Base-by-base conservation (phyloP, 345 rosid genomes). In the Barbarea vulgaris region DNA sequence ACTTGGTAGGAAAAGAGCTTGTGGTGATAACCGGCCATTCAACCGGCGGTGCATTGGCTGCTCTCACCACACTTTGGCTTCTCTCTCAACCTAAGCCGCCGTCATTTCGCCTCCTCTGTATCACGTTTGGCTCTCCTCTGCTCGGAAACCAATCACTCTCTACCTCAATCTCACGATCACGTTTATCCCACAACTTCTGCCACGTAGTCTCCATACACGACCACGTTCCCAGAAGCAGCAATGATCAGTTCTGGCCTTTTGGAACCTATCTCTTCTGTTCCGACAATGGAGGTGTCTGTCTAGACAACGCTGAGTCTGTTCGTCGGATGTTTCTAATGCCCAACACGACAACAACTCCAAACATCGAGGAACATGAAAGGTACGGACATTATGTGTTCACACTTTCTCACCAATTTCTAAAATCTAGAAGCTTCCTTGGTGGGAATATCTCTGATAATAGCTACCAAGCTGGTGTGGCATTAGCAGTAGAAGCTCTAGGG, bases 71-170 rank as follows among this genome's bases (percentile, higher is more conserved):
- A 65, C 88, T 95, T 12, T 88, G 89, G 88, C 90, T 95, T 36
- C 97, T 95, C 76, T 89, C 82, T 34, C 53, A 69, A 72, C 70
- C 81, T 50, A 51, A 80, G 1, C 57, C 72, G 46, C 67, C 81
- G 13, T 27, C 77, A 33, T 19, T 73, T 21, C 70, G 78, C 3
- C 78, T 92, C 44, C 78, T 95, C 15, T 81, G 96, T 84, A 80
- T 90, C 84, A 95, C 97, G 18, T 95, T 85, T 0, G 89, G 97
- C 70, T 87, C 97, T 51, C 96, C 97, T 5, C 60, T 95, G 72
- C 90, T 95, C 0, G 91, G 93, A 48, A 90, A 92, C 34, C 81
- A 58, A 33, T 67, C 91, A 62, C 89, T 92, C 51, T 85, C 84
- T 34, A 81, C 73, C n/a, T 83, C 88, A 39, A 75, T 95, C 62